Conservation (phyloP, 495 filamentous ascomycete genomes). For the Amorphotheca resinae region DNA sequence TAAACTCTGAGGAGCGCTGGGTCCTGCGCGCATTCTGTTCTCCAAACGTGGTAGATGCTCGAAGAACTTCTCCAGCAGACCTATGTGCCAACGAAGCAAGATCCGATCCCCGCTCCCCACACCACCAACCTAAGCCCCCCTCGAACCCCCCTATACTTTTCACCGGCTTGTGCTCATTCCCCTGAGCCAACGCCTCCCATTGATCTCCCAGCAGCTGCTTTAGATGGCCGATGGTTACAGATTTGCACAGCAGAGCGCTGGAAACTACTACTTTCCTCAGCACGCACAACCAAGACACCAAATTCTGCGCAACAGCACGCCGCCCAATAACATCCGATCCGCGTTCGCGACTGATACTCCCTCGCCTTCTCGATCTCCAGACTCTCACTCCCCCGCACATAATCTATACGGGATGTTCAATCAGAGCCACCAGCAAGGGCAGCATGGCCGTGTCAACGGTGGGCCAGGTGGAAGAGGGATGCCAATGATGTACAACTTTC, state of each 20-base stretch:
- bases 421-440: constrained; percentile 66
- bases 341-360: constrained; percentile 40
- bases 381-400: constrained; percentile 50
- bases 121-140: constrained; percentile 11
- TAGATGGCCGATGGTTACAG: constrained; percentile 26
- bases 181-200: constrained; percentile 10
- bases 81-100: constrained; percentile 23
- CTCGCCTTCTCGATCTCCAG: constrained; percentile 58
- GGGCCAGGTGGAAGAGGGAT: constrained; percentile 35
- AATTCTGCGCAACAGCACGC: constrained; percentile 16
- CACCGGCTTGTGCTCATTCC: constrained; percentile 8
- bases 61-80: constrained; percentile 11
- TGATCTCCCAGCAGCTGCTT: constrained; percentile 10
- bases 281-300: constrained; percentile 18
- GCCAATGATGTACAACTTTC: constrained; percentile 58
- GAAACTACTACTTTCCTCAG: constrained; percentile 19
- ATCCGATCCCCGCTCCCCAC: constrained; percentile 17
- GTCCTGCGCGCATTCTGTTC: constrained; percentile 3
- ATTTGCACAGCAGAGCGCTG: constrained; percentile 23
- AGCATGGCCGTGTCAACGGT: constrained; percentile 58
- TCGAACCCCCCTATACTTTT: not conserved
- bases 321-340: constrained; percentile 19
- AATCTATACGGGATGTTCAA: constrained; percentile 69
- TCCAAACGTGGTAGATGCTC: constrained; percentile 17
- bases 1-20: not conserved